Evolutionary conservation across 2,329 filamentous ascomycete genomes (phyloP), one percentile per base, ranked within the genome.

Genomic region (Botrytis hyacinthi): DNA sequence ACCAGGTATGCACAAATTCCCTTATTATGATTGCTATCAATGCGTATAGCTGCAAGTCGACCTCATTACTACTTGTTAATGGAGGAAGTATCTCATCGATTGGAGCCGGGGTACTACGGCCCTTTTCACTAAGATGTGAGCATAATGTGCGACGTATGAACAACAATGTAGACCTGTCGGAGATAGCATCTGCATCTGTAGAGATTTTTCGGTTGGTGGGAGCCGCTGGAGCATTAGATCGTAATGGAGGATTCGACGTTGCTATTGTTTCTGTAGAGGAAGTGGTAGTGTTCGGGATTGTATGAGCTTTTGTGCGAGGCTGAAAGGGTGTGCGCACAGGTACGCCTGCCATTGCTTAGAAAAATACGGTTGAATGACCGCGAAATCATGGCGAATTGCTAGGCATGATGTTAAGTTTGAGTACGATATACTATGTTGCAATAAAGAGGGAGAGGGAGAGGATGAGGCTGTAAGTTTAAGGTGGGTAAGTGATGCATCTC

Each of bases 1-100:
- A 99, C 96, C 96, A 99, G 46, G 90, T 90, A 82, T 96, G 91
- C 54, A 99, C 92, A 81, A 94, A 97, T 76, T 98, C 94, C 79
- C 93, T 91, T 78, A 98, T 86, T 75, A 98, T 90, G 74, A 98
- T 92, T 70, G 96, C 93, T 75, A 99, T 90, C 74, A 98, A 88
- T 42, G 93, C 95, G 81, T 98, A 99, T 7, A 99, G 87, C 83
- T 99, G 93, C 73, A 97, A 85, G 82, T 99, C 96, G 74, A 98
- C 90, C 78, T 97, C 94, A 82, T 97, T 97, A 70, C 94, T 94
- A 84, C 94, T 97, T 67, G 95, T 98, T 80, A 99, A 86, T 57
- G 95, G 94, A 74, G 95, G 96, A 63, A 99, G 85, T 61, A 97
- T 85, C 78, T 95, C 92, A 74, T 97, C 90, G 77, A 97, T 91